phyloP scores from a whole-genome alignment of 2,329 filamentous ascomycete genomes.

The Cladophialophora carrionii region DNA sequence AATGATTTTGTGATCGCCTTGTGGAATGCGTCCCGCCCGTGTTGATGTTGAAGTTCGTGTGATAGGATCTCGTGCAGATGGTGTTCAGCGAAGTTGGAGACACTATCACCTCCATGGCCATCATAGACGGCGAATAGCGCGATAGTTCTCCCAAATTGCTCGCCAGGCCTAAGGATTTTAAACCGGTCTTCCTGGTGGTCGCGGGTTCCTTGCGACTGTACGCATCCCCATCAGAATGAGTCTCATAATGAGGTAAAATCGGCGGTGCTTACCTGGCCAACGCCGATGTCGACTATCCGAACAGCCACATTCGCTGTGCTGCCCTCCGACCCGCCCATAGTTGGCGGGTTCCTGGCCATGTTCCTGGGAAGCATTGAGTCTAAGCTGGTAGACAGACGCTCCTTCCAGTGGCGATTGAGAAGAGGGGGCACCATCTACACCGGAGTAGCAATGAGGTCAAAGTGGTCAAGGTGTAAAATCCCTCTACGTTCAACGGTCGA shows the following conservation, averaged over 20 bases:
- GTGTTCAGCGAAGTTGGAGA: neutral
- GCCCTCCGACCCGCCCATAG: neutral
- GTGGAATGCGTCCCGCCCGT: constrained; percentile 4
- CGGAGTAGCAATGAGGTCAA: neutral
- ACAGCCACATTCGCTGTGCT: neutral
- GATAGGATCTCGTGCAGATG: constrained; percentile 1
- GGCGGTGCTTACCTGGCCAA: neutral
- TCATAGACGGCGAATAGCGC: constrained; percentile 7
- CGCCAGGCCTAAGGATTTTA: neutral
- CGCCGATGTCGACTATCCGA: neutral
- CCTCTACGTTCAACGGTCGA: neutral
- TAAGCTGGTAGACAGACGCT: neutral
- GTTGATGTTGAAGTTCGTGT: constrained; percentile 2
- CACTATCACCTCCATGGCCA: neutral
- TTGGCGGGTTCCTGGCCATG: neutral
- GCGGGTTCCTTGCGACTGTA: neutral
- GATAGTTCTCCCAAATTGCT: neutral
- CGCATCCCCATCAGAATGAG: neutral
- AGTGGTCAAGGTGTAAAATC: neutral
- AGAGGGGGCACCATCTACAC: neutral
- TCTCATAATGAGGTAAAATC: neutral
- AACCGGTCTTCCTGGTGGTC: neutral
- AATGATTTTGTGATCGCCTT: neutral
- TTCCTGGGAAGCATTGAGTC: neutral
- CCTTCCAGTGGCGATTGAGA: neutral